Conservation (phyloP, 192 early-diverging fungal species). For the Backusella luteola region DNA sequence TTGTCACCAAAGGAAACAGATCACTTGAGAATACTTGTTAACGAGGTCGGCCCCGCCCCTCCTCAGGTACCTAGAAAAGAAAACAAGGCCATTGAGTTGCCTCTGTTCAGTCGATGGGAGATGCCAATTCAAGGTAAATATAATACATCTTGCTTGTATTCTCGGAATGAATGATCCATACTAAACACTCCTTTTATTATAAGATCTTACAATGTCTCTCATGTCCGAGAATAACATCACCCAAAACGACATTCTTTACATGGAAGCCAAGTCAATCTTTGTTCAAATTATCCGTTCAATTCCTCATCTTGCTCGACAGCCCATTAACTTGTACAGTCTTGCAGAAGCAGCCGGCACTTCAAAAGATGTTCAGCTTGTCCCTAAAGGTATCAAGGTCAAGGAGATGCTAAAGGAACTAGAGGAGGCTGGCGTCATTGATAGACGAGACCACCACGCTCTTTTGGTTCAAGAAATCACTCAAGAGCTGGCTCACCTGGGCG, state of each 20-base stretch:
- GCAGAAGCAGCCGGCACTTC: slow-evolving; percentile 84
- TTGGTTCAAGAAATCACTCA: slow-evolving; percentile 85
- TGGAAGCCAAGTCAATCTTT: slow-evolving; percentile 90
- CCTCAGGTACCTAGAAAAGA: slow-evolving; percentile 76
- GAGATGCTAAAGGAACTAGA: slow-evolving; percentile 89
- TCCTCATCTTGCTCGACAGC: slow-evolving; percentile 58
- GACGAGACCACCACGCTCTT: slow-evolving; percentile 69
- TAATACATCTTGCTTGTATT: background rate
- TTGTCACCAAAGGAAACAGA: slow-evolving; percentile 74
- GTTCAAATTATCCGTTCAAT: slow-evolving; percentile 91
- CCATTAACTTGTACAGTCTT: slow-evolving; percentile 63
- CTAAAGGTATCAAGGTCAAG: slow-evolving; percentile 92
- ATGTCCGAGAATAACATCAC: slow-evolving; percentile 85
- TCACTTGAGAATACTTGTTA: slow-evolving; percentile 74
- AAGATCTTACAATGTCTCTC: slow-evolving; percentile 55
- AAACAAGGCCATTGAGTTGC: slow-evolving; percentile 67
- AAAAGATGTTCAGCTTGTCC: slow-evolving; percentile 82
- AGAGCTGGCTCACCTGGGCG: slow-evolving; percentile 87
- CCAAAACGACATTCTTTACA: slow-evolving; percentile 89
- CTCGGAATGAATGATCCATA: background rate
- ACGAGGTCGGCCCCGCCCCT: slow-evolving; percentile 74
- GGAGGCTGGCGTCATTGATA: slow-evolving; percentile 69
- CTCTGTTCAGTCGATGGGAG: slow-evolving; percentile 81
- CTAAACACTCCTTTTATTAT: no score
- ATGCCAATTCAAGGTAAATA: slow-evolving; percentile 65